Conservation (phyloP, 768 basidiomycete species). For the Macrolepiota albuminosa region DNA sequence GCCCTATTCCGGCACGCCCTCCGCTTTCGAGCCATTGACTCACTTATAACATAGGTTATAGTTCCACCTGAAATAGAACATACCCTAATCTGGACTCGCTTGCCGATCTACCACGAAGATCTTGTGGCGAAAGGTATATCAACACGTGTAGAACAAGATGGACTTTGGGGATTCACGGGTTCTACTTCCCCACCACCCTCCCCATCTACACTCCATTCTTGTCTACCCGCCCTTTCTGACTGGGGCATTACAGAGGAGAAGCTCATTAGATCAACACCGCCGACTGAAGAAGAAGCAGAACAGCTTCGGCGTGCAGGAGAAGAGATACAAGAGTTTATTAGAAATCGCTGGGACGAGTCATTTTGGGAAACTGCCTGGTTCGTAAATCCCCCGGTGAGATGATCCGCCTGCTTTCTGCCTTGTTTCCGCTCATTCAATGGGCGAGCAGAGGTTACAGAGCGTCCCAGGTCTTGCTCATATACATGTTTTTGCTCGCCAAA, state of each 20-base stretch:
- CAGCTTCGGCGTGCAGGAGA: conserved; percentile 46
- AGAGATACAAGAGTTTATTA: conserved; percentile 62
- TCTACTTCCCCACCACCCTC: conserved; percentile 47
- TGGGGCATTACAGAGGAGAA: conserved; percentile 67
- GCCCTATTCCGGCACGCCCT: conserved; percentile 72
- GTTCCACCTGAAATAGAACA: conserved; percentile 75
- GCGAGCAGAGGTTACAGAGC: conserved; percentile 68
- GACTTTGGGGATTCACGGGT: conserved; percentile 82
- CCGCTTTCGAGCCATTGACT: neutral
- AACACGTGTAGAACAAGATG: conserved; percentile 64
- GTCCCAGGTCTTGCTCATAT: conserved; percentile 77
- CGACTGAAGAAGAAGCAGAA: conserved; percentile 47
- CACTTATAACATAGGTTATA: conserved; percentile 31
- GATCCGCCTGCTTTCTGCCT: neutral
- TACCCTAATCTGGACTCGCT: conserved; percentile 69
- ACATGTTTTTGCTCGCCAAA: conserved; percentile 78
- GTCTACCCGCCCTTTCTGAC: conserved; percentile 58
- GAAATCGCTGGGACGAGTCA: conserved; percentile 58
- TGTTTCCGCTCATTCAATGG: neutral
- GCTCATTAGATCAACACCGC: conserved; percentile 47
- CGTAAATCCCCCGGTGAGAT: conserved; percentile 77
- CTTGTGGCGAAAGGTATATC: conserved; percentile 48
- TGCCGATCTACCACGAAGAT: conserved; percentile 64
- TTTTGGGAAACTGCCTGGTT: conserved; percentile 95
- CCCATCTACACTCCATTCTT: conserved; percentile 52